phyloP scores from a whole-genome alignment of 805 yeast species.

The Huiozyma naganishii region DNA sequence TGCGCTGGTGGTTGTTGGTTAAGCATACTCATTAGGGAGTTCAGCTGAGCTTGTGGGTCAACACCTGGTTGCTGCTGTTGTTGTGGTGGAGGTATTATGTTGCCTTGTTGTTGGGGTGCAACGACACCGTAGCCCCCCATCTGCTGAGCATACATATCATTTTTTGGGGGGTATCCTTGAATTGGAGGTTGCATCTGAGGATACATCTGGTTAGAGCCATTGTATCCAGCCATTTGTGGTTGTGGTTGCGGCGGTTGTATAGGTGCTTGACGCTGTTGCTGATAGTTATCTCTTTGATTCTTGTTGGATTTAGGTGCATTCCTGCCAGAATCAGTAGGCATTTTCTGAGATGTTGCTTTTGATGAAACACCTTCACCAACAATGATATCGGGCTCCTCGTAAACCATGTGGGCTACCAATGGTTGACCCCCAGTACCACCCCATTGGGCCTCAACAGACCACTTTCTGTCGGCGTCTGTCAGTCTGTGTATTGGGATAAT shows the following conservation, averaged over 20 bases:
- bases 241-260: constrained; percentile 5
- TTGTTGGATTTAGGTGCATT: constrained; percentile 76
- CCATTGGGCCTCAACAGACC: constrained; percentile 88
- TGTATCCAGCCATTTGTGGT: background rate
- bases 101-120: constrained; percentile 10
- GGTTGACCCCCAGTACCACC: constrained; percentile 94
- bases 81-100: constrained; percentile 6
- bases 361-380: constrained; percentile 91
- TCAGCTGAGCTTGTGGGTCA: constrained; percentile 32
- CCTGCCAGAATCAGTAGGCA: constrained; percentile 83
- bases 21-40: constrained; percentile 33
- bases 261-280: constrained; percentile 4
- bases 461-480: constrained; percentile 86
- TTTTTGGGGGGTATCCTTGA: constrained; percentile 2
- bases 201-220: constrained; percentile 14
- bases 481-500: constrained; percentile 77
- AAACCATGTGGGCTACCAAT: constrained; percentile 62
- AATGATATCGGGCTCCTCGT: constrained; percentile 97
- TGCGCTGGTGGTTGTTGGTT: constrained; percentile 26
- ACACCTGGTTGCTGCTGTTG: constrained; percentile 17
- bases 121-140: constrained; percentile 2
- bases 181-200: constrained; percentile 5
- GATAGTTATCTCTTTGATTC: constrained; percentile 31
- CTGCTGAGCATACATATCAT: constrained; percentile 5
- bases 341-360: constrained; percentile 79